Evolutionary conservation across 2,329 filamentous ascomycete genomes (phyloP), one percentile per base, ranked within the genome.

Genomic region (Ophiostoma australiae): DNA sequence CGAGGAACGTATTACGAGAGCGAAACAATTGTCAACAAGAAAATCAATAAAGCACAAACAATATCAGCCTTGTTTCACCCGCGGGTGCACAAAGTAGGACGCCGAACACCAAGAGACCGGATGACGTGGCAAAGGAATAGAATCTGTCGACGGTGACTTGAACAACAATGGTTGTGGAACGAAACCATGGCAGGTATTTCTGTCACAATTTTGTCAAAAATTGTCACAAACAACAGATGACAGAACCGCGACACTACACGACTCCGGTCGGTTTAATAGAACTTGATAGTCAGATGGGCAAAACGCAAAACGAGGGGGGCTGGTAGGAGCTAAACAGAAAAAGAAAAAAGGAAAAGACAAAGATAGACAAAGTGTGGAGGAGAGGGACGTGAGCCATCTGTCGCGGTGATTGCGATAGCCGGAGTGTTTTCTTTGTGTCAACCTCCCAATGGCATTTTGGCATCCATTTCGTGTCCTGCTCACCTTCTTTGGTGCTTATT

Each of bases 21-120:
- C 20, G 44, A 58, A 58, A 58, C 52, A 13, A 58, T 58, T 13
- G 23, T 2, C 44, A 48, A 48, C 10, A 39, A 37, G 27, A 31
- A 20, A 31, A 39, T 44, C 31, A 65, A 52, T 52, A 66, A 37
- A 70, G 17, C 27, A 66, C 58, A 63, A n/a, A 15, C 13, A 35
- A 33, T 63, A 63, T 33, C 58, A 31, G 58, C 58, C 58, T 63
- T 33, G 58, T 63, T 63, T 63, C 58, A 63, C 58, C 27, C 58
- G 58, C 58, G 13, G 20, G 27, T n/a, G n/a, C n/a, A n/a, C 13
- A 23, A 8, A 27, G 58, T 63, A 17, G 52, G 11, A 58, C 52
- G 52, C 27, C 41, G 41, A 63, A n/a, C n/a, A 33, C 20, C 37
- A 4, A 23, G 10, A 37, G 11, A 41, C 20, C 27, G 6, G 48